These are phyloP conservation scores for Rhizopogon roseolus DNA, from an alignment of 768 basidiomycete genomes.

Conservation along the genomic window DNA sequence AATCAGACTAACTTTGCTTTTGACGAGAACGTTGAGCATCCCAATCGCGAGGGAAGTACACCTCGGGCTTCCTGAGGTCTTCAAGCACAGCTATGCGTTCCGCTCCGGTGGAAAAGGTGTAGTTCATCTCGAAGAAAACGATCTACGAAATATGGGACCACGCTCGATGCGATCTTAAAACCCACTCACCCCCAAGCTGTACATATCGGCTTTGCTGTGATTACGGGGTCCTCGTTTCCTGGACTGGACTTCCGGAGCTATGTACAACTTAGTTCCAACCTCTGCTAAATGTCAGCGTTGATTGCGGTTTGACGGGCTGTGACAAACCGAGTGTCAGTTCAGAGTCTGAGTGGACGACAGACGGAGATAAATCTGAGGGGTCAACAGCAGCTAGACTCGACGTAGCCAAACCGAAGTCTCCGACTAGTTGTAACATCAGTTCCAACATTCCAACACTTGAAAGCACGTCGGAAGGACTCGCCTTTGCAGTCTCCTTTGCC, in stretches of 20 bases:
- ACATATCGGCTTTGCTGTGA: slow-evolving; percentile 90
- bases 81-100: slow-evolving; percentile 85
- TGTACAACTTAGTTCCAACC: slow-evolving; percentile 89
- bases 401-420: slow-evolving; percentile 91
- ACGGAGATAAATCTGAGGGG: slow-evolving; percentile 57
- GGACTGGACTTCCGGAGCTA: slow-evolving; percentile 85
- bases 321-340: slow-evolving; percentile 72
- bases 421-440: slow-evolving; percentile 43
- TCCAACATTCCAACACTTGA: too few relatives aligned
- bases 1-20: slow-evolving; percentile 55
- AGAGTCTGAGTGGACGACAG: slow-evolving; percentile 40
- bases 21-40: slow-evolving; percentile 54
- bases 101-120: slow-evolving; percentile 70
- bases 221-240: slow-evolving; percentile 60
- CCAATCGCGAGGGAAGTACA: slow-evolving; percentile 80
- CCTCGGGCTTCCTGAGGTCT: slow-evolving; percentile 63
- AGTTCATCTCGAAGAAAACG: slow-evolving; percentile 98
- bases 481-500: slow-evolving; percentile 83
- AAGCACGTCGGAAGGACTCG: slow-evolving; percentile 12
- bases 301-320: not conserved
- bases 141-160: slow-evolving; percentile 43
- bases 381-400: slow-evolving; percentile 77
- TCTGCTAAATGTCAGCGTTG: slow-evolving; percentile 34
- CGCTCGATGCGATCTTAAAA: not conserved
- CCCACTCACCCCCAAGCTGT: slow-evolving; percentile 77